Percentiles rank a stretch among this genome's conserved stretches.
Conservation (phyloP, 1,139 yeast species). For the Blastobotrys serpentis region DNA sequence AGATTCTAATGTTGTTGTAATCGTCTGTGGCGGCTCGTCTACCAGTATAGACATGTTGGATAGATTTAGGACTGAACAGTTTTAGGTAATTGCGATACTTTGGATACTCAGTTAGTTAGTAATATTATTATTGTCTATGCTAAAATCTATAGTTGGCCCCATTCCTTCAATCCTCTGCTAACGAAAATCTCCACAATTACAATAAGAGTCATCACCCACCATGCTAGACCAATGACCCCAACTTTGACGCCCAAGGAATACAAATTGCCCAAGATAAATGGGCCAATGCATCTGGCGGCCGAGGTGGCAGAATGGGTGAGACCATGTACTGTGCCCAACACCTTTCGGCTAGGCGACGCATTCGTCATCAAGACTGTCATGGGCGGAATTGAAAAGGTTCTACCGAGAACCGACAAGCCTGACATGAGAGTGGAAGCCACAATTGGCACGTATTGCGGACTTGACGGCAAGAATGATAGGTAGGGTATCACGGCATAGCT, state of each 20-base stretch:
- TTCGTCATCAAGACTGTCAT: conserved; percentile 36
- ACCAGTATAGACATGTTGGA: conserved; percentile 14
- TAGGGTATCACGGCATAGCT: conserved; percentile 53
- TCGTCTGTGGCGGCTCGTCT: conserved; percentile 65
- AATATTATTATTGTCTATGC: neutral
- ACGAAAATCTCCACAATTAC: conserved; percentile 28
- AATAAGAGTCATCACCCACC: conserved; percentile 47
- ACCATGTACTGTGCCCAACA: conserved; percentile 36
- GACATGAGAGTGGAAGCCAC: conserved; percentile 22
- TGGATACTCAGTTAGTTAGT: neutral
- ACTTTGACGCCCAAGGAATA: conserved; percentile 48
- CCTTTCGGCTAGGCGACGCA: conserved; percentile 31
- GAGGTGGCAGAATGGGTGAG: conserved; percentile 43
- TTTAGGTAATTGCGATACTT: neutral
- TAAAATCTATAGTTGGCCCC: conserved; percentile 27
- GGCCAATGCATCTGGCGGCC: conserved; percentile 57
- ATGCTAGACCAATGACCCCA: conserved; percentile 50
- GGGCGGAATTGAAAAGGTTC: conserved; percentile 37
- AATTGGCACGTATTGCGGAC: conserved; percentile 47
- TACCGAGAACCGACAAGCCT: conserved; percentile 27
- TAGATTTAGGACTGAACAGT: conserved; percentile 1
- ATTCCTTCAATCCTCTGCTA: conserved; percentile 30
- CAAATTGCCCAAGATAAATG: conserved; percentile 52
- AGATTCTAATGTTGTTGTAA: conserved; percentile 54
- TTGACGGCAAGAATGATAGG: conserved; percentile 43